Evolutionary conservation across 495 filamentous ascomycete genomes (phyloP).

Genomic region (Daldinia bambusicola): DNA sequence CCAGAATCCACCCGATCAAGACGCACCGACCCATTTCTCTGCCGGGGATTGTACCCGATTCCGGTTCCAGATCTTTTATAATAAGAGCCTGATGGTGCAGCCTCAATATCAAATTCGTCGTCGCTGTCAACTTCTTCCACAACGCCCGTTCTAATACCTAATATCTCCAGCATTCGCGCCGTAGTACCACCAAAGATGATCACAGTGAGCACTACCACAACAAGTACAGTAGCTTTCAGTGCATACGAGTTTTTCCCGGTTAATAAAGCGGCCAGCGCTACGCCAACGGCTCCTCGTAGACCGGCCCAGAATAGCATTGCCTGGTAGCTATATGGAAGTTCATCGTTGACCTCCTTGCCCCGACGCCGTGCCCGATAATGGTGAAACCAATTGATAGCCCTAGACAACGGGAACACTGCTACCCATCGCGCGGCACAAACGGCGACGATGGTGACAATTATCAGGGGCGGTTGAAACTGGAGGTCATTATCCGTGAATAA

Average conservation of each 20-base stretch:
- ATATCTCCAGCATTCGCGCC: slow-evolving; percentile 96
- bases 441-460: slow-evolving; percentile 87
- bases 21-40: slow-evolving; percentile 51
- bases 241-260: slow-evolving; percentile 78
- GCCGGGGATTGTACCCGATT: slow-evolving; percentile 78
- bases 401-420: slow-evolving; percentile 92
- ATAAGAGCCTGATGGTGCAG: slow-evolving; percentile 74
- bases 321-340: slow-evolving; percentile 91
- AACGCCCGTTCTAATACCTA: slow-evolving; percentile 92
- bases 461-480: slow-evolving; percentile 95
- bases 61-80: slow-evolving; percentile 76
- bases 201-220: slow-evolving; percentile 96
- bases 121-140: slow-evolving; percentile 96
- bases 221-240: slow-evolving; percentile 89
- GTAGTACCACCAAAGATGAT: slow-evolving; percentile 99
- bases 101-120: slow-evolving; percentile 98
- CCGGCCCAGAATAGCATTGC: slow-evolving; percentile 99
- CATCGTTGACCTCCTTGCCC: slow-evolving; percentile 83
- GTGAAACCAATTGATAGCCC: slow-evolving; percentile 91
- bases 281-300: slow-evolving; percentile 93
- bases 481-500: slow-evolving; percentile 89
- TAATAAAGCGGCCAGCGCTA: slow-evolving; percentile 92
- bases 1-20: slow-evolving; percentile 44
- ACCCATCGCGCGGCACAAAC: slow-evolving; percentile 93
- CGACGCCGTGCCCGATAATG: slow-evolving; percentile 84